Percentiles rank a stretch among this genome's conserved stretches.
Conservation (phyloP, 441 rosid species). For the Croton setiger region DNA sequence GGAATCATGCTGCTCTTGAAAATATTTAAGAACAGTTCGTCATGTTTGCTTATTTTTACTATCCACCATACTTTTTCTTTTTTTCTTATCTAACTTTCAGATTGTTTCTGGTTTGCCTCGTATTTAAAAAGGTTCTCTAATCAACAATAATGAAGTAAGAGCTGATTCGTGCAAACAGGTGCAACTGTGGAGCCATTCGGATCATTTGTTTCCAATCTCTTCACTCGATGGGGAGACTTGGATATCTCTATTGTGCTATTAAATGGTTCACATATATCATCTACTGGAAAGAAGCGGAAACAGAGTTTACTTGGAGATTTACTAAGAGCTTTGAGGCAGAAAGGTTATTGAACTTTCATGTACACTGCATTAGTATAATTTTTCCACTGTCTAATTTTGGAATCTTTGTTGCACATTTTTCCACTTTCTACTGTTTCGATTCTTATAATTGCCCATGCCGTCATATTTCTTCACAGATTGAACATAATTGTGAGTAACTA, state of each 20-base stretch:
- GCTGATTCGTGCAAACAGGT: constrained; percentile 45
- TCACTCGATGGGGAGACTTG: constrained; percentile 79
- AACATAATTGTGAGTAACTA: not conserved
- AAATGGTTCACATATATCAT: constrained; percentile 50
- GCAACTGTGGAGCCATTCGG: constrained; percentile 90
- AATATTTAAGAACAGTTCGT: not conserved
- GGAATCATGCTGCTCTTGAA: not conserved
- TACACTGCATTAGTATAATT: not conserved
- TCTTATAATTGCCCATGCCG: not conserved
- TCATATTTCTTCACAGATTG: not conserved
- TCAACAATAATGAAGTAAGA: constrained; percentile 6
- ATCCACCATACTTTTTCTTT: too few species aligned
- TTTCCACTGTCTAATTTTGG: not conserved
- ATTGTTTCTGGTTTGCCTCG: not conserved
- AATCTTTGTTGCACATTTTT: not conserved
- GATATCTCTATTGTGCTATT: constrained; percentile 70
- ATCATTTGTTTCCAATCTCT: constrained; percentile 84
- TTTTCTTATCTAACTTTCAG: not conserved
- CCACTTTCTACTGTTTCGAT: not conserved
- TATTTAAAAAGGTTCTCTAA: not conserved
- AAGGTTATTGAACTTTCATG: constrained; percentile 37
- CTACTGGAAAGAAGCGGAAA: constrained; percentile 66
- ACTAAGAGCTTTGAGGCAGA: constrained; percentile 51
- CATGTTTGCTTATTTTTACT: not conserved
- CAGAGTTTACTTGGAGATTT: constrained; percentile 54